phyloP scores from a whole-genome alignment of 2,329 filamentous ascomycete species.

The Arthrobotrys iridis region DNA sequence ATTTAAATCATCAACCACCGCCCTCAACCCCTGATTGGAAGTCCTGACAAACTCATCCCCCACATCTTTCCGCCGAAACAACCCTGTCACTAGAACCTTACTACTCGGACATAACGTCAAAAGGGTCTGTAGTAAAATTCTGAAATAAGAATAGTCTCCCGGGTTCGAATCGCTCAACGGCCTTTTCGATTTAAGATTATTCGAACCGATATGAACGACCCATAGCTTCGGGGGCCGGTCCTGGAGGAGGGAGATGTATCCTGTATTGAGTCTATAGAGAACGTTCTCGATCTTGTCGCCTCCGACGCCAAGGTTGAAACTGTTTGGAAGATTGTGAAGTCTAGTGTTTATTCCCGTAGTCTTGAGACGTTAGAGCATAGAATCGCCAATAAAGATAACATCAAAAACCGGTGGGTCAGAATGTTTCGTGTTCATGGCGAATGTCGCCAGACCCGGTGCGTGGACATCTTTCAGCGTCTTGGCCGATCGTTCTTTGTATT shows the following conservation, averaged over 20 bases:
- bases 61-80: constrained; percentile 56
- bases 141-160: constrained; percentile 2
- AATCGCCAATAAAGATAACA: constrained; percentile 56
- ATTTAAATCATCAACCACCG: background rate
- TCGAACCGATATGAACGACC: constrained; percentile 56
- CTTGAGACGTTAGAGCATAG: constrained; percentile 57
- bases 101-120: constrained; percentile 11
- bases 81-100: constrained; percentile 53
- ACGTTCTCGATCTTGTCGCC: constrained; percentile 58
- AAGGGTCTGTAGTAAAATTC: constrained; percentile 9
- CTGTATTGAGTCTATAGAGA: constrained; percentile 53
- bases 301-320: constrained; percentile 57
- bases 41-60: constrained; percentile 40
- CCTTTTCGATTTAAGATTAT: constrained; percentile 54
- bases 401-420: background rate
- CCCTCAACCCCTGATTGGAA: constrained; percentile 44
- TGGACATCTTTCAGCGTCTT: constrained; percentile 20
- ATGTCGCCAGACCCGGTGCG: constrained; percentile 3
- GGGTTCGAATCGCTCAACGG: constrained; percentile 37
- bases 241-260: constrained; percentile 16
- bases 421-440: background rate
- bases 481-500: constrained; percentile 40
- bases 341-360: constrained; percentile 52
- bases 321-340: constrained; percentile 54
- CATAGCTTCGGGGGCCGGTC: constrained; percentile 48